phyloP scores from a whole-genome alignment of 371 early-diverging fungal species.

The Mucor indicus region DNA sequence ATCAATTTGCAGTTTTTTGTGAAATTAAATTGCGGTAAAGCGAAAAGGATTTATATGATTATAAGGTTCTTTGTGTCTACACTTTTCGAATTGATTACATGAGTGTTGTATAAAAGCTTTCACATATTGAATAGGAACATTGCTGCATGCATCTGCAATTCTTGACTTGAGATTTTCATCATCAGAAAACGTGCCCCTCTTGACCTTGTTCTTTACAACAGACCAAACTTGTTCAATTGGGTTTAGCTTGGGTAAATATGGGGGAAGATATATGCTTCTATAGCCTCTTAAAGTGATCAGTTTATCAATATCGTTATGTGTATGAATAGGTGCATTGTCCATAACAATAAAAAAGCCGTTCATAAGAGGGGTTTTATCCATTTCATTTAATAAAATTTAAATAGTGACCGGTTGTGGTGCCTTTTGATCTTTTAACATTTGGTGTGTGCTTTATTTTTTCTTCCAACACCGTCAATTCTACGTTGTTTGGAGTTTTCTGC shows the following conservation, averaged over 20 bases:
- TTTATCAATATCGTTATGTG: neutral
- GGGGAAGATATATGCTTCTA: conserved; percentile 8
- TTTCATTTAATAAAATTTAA: no score
- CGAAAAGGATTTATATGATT: conserved; percentile 7
- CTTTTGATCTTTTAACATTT: no score
- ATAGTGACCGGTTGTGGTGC: no score
- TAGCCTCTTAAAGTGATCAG: conserved; percentile 4
- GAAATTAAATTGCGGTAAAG: conserved; percentile 5
- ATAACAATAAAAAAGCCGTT: neutral
- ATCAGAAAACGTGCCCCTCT: conserved; percentile 1
- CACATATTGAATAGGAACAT: conserved; percentile 6
- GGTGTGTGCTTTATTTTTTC: no score
- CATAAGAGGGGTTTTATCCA: no score
- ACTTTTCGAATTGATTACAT: conserved; percentile 12
- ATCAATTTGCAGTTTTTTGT: no score
- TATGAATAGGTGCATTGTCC: conserved; percentile 2
- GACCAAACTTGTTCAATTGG: conserved; percentile 5
- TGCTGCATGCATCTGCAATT: neutral
- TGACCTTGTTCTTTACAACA: conserved; percentile 2
- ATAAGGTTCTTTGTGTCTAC: conserved; percentile 10
- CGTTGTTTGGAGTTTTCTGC: no score
- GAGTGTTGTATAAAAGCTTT: conserved; percentile 8
- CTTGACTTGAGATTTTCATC: neutral
- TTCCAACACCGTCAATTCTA: no score
- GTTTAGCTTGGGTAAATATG: conserved; percentile 6